Evolutionary conservation across 208 protist species (phyloP).

Genomic region (Strigomonas oncopelti): DNA sequence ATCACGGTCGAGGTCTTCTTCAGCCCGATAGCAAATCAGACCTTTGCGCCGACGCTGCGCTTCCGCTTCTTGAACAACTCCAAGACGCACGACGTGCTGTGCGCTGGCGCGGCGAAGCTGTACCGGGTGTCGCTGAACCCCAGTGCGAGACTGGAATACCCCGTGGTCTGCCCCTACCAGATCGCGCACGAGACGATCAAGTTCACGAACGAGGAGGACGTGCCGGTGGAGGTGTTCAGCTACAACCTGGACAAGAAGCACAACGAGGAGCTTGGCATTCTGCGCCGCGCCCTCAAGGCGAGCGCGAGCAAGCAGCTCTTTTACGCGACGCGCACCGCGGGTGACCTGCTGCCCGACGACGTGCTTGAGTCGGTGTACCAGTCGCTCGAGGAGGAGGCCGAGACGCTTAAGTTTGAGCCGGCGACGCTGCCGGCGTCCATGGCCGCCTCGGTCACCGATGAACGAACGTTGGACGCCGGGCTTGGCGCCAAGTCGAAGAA

Average conservation of each 20-base stretch:
- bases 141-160: conserved; percentile 43
- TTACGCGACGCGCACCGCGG: conserved; percentile 57
- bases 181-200: conserved; percentile 51
- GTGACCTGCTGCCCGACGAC: conserved; percentile 58
- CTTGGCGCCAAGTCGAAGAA: neutral
- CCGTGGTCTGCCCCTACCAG: conserved; percentile 71
- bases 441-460: neutral
- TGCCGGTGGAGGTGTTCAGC: conserved; percentile 86
- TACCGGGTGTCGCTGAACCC: conserved; percentile 48
- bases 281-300: conserved; percentile 38
- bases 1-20: conserved; percentile 72
- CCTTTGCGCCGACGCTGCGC: conserved; percentile 30
- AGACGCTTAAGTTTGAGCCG: conserved; percentile 11
- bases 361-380: conserved; percentile 70
- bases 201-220: conserved; percentile 83
- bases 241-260: conserved; percentile 76
- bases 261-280: conserved; percentile 56
- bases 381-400: conserved; percentile 23
- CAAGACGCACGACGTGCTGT: conserved; percentile 44
- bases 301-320: conserved; percentile 41
- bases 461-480: neutral
- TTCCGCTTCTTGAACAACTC: conserved; percentile 61
- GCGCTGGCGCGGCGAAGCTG: conserved; percentile 30
- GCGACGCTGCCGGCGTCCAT: neutral
- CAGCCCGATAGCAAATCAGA: conserved; percentile 23